Evolutionary conservation across 2,329 filamentous ascomycete genomes (phyloP).

Genomic region (Alternaria postmessia): DNA sequence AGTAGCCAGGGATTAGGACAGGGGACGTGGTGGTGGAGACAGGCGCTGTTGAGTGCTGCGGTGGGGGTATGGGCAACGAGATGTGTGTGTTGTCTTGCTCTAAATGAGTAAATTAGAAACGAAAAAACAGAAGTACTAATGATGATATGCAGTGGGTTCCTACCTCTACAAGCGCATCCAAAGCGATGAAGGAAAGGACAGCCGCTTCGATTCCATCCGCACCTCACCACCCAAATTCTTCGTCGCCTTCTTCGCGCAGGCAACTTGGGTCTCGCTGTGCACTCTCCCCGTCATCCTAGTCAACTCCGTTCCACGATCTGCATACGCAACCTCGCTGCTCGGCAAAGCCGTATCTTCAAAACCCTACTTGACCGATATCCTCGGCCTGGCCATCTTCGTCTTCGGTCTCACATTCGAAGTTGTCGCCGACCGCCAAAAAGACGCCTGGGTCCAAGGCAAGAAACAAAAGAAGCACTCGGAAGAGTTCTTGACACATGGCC

Average conservation of each 20-base stretch:
- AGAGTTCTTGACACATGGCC: conserved; percentile 68
- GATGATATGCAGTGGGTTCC: conserved; percentile 61
- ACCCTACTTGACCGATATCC: conserved; percentile 59
- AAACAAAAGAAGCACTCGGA: conserved; percentile 72
- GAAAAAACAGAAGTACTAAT: no score
- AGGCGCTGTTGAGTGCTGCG: conserved; percentile 62
- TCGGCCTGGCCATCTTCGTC: conserved; percentile 66
- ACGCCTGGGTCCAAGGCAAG: conserved; percentile 67
- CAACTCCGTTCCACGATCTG: conserved; percentile 66
- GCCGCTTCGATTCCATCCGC: conserved; percentile 65
- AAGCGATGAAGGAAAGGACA: conserved; percentile 64
- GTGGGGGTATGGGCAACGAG: conserved; percentile 70
- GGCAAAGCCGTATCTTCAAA: conserved; percentile 53
- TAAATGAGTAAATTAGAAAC: not conserved
- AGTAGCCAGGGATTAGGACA: conserved; percentile 35
- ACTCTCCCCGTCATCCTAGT: conserved; percentile 70
- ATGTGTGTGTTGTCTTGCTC: conserved; percentile 49
- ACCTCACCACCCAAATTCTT: conserved; percentile 62
- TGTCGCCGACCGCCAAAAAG: conserved; percentile 70
- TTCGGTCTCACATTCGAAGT: conserved; percentile 69
- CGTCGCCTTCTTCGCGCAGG: conserved; percentile 67
- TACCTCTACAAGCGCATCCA: conserved; percentile 71
- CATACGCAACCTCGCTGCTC: conserved; percentile 57
- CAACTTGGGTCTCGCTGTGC: conserved; percentile 73
- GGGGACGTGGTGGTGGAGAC: conserved; percentile 66